Conservation (phyloP, 1,139 yeast genomes). For the Debaryomycetaceae sp. region DNA sequence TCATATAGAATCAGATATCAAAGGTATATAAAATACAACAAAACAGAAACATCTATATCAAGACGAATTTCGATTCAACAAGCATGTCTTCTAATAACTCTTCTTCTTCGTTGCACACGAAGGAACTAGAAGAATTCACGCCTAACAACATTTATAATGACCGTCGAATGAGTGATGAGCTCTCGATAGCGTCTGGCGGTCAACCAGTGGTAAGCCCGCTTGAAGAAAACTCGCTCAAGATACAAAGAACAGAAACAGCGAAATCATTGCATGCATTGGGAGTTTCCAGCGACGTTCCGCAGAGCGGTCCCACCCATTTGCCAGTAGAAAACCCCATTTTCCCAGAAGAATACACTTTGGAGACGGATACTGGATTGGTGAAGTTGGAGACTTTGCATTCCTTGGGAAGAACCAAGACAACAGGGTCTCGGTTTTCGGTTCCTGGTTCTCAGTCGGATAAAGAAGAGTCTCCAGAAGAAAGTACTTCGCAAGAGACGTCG, state of each 20-base stretch:
- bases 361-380: constrained; percentile 83
- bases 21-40: no score
- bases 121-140: neutral
- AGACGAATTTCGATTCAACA: no score
- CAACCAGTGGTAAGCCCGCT: constrained; percentile 8
- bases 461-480: constrained; percentile 14
- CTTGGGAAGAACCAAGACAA: constrained; percentile 55
- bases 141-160: neutral
- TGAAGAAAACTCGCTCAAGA: constrained; percentile 3
- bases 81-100: neutral
- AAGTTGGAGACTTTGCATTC: constrained; percentile 69
- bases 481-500: constrained; percentile 12
- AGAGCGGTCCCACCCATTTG: constrained; percentile 51
- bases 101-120: neutral
- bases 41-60: no score
- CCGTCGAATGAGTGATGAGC: constrained; percentile 37
- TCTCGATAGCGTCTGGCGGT: constrained; percentile 31
- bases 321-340: constrained; percentile 64
- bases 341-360: constrained; percentile 88
- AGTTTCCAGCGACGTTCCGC: constrained; percentile 47
- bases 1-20: no score
- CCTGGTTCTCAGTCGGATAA: constrained; percentile 12
- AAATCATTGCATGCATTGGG: constrained; percentile 66
- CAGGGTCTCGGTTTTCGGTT: constrained; percentile 15
- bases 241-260: constrained; percentile 61